Evolutionary conservation across 768 basidiomycete genomes (phyloP), one percentile per base, ranked within the genome.

Genomic region (Phanerodontia chrysosporium): DNA sequence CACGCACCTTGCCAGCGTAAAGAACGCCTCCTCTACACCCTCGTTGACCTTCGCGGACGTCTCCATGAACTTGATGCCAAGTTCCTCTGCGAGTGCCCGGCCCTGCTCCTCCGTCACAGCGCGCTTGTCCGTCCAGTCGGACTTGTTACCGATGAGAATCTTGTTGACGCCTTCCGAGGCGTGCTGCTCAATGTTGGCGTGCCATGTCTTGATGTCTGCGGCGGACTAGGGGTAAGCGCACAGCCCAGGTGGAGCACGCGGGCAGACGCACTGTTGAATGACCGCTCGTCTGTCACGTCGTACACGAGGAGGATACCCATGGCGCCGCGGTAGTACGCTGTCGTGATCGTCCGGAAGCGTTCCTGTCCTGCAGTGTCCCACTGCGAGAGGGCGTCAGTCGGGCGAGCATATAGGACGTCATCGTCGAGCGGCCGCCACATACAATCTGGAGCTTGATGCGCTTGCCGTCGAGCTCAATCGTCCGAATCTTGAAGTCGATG

Each of bases 301-400:
- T 98, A 99, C n/a, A 99, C 95, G 58, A 99, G 83, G 57, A 99
- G 81, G 68, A 98, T 99, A 55, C 97, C 97, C 87, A 97, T 96
- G 22, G 97, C 97, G 36, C 96, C 96, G 63, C 97, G 92, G 80
- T 99, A 99, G 76, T 99, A 99, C 12, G 97, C 94, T 22, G 95
- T 95, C 46, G 97, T 98, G 73, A 99, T 98, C 21, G 97, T 98
- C 70, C 96, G 82, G 80, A 98, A 98, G 27, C 95, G 89, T 78
- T 99, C 97, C 78, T 98, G 96, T 30, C 97, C 97, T 57, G 96
- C 95, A 60, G 96, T 99, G 72, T 98, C 96, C 96, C 96, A 98
- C 95, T 98, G 68, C 55, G n/a, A n/a, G 10, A 53, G 14, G 32
- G 39, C 39, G 32, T 45, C 51, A 39, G n/a, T 58, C 44, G 12